These are phyloP conservation scores for Cercospora sp. DNA, from an alignment of 2,329 filamentous ascomycete species.

Conservation along the genomic window DNA sequence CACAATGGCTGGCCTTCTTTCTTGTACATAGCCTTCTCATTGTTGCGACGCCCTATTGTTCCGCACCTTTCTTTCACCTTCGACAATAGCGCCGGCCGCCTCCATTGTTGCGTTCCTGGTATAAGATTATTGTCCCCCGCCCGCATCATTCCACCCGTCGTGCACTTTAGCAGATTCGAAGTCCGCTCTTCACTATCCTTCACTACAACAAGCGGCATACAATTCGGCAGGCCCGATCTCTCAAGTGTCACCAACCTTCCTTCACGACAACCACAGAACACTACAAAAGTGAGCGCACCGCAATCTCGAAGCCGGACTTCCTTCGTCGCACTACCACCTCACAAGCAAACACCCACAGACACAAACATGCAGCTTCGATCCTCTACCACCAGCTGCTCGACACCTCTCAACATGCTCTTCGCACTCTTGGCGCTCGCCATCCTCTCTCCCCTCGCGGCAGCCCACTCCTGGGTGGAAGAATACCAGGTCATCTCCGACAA, in stretches of 20 bases:
- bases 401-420: slow-evolving; percentile 7
- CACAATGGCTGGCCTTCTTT: slow-evolving; percentile 21
- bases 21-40: slow-evolving; percentile 21
- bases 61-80: slow-evolving; percentile 8
- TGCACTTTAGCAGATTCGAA: slow-evolving; percentile 15
- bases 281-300: slow-evolving; percentile 15
- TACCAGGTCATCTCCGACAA: slow-evolving; percentile 69
- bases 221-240: slow-evolving; percentile 24
- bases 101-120: slow-evolving; percentile 19
- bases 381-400: slow-evolving; percentile 17
- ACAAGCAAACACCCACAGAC: not conserved
- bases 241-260: slow-evolving; percentile 19
- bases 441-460: slow-evolving; percentile 38
- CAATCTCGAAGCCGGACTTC: slow-evolving; percentile 25
- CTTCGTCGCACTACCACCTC: slow-evolving; percentile 1
- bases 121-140: slow-evolving; percentile 14
- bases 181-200: slow-evolving; percentile 8
- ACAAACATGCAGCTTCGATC: slow-evolving; percentile 14
- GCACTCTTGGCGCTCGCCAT: slow-evolving; percentile 29
- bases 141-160: slow-evolving; percentile 11
- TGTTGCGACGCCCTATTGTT: slow-evolving; percentile 25
- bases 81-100: slow-evolving; percentile 24
- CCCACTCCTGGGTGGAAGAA: slow-evolving; percentile 83
- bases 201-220: slow-evolving; percentile 11
- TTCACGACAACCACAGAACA: slow-evolving; percentile 21